phyloP scores from a whole-genome alignment of 345 rosid genomes.

The Hevea brasiliensis region DNA sequence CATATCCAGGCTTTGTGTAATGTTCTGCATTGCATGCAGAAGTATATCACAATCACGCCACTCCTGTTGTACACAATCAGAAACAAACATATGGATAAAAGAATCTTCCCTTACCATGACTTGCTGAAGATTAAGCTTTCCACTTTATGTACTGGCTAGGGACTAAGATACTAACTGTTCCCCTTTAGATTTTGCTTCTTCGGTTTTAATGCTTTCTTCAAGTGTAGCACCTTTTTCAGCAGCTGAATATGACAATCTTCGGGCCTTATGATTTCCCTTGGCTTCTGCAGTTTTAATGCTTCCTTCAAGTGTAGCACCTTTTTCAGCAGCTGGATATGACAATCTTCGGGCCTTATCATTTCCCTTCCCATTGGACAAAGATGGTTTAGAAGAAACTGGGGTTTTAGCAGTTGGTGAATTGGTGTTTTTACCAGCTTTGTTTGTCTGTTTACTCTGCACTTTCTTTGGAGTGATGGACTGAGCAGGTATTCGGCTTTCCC shows the following conservation, averaged over 20 bases:
- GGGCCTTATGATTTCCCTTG: constrained; percentile 34
- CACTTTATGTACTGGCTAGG: neutral
- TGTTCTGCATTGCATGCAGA: neutral
- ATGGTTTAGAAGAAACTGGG: constrained; percentile 45
- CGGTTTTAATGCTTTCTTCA: constrained; percentile 27
- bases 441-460: constrained; percentile 39
- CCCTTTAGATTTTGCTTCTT: constrained; percentile 23
- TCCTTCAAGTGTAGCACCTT: constrained; percentile 31
- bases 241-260: constrained; percentile 71
- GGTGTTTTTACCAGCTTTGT: constrained; percentile 40
- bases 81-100: neutral
- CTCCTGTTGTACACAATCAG: neutral
- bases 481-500: constrained; percentile 69
- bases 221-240: constrained; percentile 40
- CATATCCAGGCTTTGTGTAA: constrained; percentile 2
- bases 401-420: constrained; percentile 53
- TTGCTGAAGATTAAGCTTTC: neutral
- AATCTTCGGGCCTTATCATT: constrained; percentile 57
- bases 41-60: constrained; percentile 1
- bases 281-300: constrained; percentile 14
- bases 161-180: constrained; percentile 24
- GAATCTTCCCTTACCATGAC: neutral
- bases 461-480: constrained; percentile 54
- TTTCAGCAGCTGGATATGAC: constrained; percentile 61
- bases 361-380: constrained; percentile 36